Percentiles rank a stretch among this genome's conserved stretches.
Evolutionary conservation across 768 basidiomycete genomes (phyloP).

Genomic region (Pleurotus giganteus): DNA sequence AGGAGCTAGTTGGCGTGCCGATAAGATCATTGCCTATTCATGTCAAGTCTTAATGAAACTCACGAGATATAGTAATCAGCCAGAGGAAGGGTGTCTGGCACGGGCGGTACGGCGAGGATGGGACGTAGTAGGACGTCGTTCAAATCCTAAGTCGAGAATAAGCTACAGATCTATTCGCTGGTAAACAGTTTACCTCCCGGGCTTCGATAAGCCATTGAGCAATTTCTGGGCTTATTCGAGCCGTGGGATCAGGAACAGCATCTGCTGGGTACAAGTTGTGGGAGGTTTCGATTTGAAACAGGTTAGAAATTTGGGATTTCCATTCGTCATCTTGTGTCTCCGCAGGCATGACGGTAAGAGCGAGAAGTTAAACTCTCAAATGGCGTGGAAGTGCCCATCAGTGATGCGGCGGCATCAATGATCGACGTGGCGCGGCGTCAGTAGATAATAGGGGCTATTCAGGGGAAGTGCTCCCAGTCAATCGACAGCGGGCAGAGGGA

Average conservation of each 20-base stretch:
- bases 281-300: constrained; percentile 30
- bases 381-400: no score
- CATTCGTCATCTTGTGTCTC: constrained; percentile 12
- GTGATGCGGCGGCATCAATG: no score
- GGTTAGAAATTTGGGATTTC: constrained; percentile 19
- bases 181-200: constrained; percentile 25
- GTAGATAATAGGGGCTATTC: no score
- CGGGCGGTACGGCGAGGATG: constrained; percentile 28
- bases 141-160: constrained; percentile 22
- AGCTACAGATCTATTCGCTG: background rate
- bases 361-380: no score
- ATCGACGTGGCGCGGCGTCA: no score
- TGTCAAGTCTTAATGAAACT: constrained; percentile 17
- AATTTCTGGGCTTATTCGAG: constrained; percentile 37
- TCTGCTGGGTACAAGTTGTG: constrained; percentile 27
- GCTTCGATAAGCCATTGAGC: constrained; percentile 30
- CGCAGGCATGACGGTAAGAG: background rate
- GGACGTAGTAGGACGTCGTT: constrained; percentile 37
- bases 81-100: constrained; percentile 45
- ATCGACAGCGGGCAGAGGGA: no score
- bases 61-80: constrained; percentile 59
- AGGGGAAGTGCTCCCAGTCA: no score
- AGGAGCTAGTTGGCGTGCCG: constrained; percentile 38
- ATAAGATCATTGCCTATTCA: background rate
- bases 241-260: constrained; percentile 15